These are phyloP conservation scores for Globisporangium sylvaticum DNA, from an alignment of 352 stramenopile genomes.

Conservation along the genomic window DNA sequence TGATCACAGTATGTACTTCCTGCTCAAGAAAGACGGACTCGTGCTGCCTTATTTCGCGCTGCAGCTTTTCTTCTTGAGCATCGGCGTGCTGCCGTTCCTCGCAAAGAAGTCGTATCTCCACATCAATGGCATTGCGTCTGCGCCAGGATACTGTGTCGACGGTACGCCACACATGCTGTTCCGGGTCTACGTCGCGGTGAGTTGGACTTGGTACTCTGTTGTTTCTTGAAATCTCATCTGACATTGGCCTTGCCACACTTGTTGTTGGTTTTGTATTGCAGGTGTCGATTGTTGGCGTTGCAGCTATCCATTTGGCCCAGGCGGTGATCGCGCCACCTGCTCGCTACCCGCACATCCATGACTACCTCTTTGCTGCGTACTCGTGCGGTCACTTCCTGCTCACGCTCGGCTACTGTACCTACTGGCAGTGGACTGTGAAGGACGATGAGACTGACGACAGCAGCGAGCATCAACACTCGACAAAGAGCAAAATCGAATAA, in stretches of 20 bases:
- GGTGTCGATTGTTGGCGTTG: conserved; percentile 50
- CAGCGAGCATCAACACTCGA: background rate
- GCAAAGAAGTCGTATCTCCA: conserved; percentile 29
- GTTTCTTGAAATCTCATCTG: background rate
- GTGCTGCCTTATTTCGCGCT: conserved; percentile 69
- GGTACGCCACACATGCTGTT: conserved; percentile 31
- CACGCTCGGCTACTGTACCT: conserved; percentile 71
- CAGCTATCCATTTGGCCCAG: conserved; percentile 56
- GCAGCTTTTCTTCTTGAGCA: conserved; percentile 38
- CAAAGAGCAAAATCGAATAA: conserved; percentile 43
- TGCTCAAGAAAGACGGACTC: conserved; percentile 79
- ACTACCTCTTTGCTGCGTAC: conserved; percentile 82
- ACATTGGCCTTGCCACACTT: background rate
- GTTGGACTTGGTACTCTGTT: background rate
- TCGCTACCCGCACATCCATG: conserved; percentile 79
- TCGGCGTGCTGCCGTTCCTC: conserved; percentile 49
- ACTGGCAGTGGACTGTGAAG: conserved; percentile 74
- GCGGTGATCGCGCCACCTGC: conserved; percentile 36
- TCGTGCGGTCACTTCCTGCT: conserved; percentile 77
- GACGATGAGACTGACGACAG: conserved; percentile 9
- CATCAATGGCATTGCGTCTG: conserved; percentile 10
- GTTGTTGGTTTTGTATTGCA: no score
- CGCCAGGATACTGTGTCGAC: conserved; percentile 37
- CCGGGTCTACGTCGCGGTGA: conserved; percentile 50
- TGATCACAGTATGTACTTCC: conserved; percentile 72